Conservation (phyloP, 345 rosid genomes). For the Isatis tinctoria region DNA sequence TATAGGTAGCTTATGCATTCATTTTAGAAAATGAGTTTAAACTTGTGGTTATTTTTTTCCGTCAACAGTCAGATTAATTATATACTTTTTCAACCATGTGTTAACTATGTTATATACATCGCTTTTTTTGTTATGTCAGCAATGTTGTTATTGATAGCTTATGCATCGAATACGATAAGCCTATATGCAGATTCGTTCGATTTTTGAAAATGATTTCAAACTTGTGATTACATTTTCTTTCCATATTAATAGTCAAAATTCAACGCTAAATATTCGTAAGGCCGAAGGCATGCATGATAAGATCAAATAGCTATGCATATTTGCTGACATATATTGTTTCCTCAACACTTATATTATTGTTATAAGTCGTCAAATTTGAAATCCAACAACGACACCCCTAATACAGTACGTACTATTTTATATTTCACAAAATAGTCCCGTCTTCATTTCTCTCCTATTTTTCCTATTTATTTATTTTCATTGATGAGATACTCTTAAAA, state of each 20-base stretch:
- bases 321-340: neutral
- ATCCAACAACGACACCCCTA: neutral
- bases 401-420: neutral
- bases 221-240: neutral
- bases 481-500: too few relatives aligned
- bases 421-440: neutral
- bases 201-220: neutral
- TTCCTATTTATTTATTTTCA: too few relatives aligned
- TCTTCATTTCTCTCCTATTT: too few relatives aligned
- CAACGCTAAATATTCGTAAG: neutral
- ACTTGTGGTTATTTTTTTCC: neutral
- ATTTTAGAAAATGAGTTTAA: neutral
- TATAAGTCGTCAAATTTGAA: neutral
- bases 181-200: neutral
- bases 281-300: neutral
- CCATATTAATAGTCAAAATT: slow-evolving; percentile 4
- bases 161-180: neutral
- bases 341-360: neutral
- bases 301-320: neutral
- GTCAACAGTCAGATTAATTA: neutral
- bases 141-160: neutral
- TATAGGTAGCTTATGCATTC: neutral
- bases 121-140: neutral
- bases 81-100: neutral
- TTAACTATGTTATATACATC: neutral